Percentiles rank a stretch among this genome's conserved stretches.
phyloP scores from a whole-genome alignment of 805 yeast genomes.

The Cyberlindnera maritima region DNA sequence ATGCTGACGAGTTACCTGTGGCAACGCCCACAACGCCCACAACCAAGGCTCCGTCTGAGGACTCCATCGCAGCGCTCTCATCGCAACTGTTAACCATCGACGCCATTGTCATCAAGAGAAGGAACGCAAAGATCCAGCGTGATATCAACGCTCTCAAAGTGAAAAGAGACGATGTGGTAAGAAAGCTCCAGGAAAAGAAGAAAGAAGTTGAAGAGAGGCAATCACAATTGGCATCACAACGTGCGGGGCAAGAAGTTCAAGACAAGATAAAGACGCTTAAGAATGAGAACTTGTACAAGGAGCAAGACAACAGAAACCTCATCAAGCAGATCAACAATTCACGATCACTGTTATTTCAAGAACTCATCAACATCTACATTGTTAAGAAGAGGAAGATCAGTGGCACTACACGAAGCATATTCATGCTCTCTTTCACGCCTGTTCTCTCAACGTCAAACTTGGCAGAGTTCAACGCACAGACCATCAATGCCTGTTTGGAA shows the following conservation, averaged over 20 bases:
- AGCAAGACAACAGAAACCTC: slow-evolving; percentile 15
- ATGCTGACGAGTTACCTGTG: background rate
- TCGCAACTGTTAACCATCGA: slow-evolving; percentile 26
- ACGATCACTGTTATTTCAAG: slow-evolving; percentile 24
- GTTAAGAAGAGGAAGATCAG: slow-evolving; percentile 20
- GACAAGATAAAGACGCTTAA: background rate
- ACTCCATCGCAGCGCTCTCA: slow-evolving; percentile 22
- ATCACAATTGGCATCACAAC: background rate
- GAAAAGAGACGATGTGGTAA: background rate
- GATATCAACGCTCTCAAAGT: slow-evolving; percentile 5
- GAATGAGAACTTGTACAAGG: slow-evolving; percentile 10
- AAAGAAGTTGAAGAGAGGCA: background rate
- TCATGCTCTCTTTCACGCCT: slow-evolving; percentile 24
- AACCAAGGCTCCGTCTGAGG: slow-evolving; percentile 5
- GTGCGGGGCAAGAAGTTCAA: background rate
- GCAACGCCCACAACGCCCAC: background rate
- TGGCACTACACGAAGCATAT: slow-evolving; percentile 12
- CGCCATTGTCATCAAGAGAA: slow-evolving; percentile 18
- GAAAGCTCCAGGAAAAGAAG: slow-evolving; percentile 1
- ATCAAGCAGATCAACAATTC: slow-evolving; percentile 25
- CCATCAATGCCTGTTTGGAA: slow-evolving; percentile 19
- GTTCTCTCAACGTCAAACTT: slow-evolving; percentile 17
- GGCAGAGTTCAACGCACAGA: slow-evolving; percentile 18
- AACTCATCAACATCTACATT: slow-evolving; percentile 21
- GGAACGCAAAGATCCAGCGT: slow-evolving; percentile 12